Conservation (phyloP, 75 land plant genomes). For the Pinus tabuliformis region DNA sequence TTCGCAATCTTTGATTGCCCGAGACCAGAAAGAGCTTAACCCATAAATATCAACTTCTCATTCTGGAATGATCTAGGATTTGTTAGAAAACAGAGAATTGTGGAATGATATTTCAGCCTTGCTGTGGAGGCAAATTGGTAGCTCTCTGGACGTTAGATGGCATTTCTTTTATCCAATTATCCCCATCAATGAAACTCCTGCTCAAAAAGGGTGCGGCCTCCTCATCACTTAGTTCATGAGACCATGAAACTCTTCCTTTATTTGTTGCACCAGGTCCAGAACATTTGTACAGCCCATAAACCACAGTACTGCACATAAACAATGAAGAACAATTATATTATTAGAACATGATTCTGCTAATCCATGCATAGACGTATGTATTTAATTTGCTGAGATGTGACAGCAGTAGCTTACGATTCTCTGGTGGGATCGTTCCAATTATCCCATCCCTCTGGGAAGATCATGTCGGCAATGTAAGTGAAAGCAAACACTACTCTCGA, state of each 20-base stretch:
- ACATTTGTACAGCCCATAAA: slow-evolving; percentile 32
- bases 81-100: no score
- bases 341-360: background rate
- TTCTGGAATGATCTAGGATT: no score
- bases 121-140: no score
- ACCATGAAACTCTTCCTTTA: slow-evolving; percentile 17
- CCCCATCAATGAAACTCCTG: slow-evolving; percentile 26
- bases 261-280: slow-evolving; percentile 24
- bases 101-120: no score
- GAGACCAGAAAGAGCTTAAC: no score
- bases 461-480: slow-evolving; percentile 33
- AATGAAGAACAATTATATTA: background rate
- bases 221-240: slow-evolving; percentile 25
- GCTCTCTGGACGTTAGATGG: background rate
- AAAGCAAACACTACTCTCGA: slow-evolving; percentile 44
- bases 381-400: background rate
- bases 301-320: slow-evolving; percentile 18
- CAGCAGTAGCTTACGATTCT: slow-evolving; percentile 8
- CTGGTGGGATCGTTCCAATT: slow-evolving; percentile 36
- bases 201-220: slow-evolving; percentile 27
- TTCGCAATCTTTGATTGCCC: no score
- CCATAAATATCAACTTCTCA: no score
- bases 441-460: slow-evolving; percentile 48
- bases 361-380: no score
- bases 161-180: slow-evolving; percentile 7